A percentile compares a stretch with the other conserved stretches of the same genome.
These are phyloP conservation scores for Aurifilum marmelostoma DNA, from an alignment of 2,329 filamentous ascomycete species.

Conservation along the genomic window DNA sequence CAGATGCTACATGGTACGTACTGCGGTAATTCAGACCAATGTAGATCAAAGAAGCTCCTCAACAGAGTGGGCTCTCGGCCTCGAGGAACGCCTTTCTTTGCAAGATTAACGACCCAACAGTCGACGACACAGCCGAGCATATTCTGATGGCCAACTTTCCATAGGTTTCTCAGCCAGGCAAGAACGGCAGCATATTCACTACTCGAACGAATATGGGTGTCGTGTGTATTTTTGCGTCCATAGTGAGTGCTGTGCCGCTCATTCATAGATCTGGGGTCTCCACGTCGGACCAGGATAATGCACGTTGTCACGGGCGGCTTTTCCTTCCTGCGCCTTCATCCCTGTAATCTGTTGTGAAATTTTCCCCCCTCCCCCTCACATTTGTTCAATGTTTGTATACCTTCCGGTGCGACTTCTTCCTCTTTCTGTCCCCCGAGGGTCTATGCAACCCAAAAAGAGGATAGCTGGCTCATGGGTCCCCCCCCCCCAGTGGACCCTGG, in stretches of 20 bases:
- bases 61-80: background rate
- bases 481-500: background rate
- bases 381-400: too few species aligned
- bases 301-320: background rate
- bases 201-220: too few species aligned
- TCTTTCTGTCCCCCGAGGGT: background rate
- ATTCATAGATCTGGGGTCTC: background rate
- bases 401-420: too few species aligned
- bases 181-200: background rate
- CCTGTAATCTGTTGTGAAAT: background rate
- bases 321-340: background rate
- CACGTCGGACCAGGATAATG: background rate
- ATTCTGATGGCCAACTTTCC: background rate
- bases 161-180: background rate
- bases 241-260: background rate
- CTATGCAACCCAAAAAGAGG: background rate
- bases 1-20: background rate
- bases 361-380: too few species aligned
- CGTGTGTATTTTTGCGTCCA: background rate
- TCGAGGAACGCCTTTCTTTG: background rate
- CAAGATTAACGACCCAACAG: background rate
- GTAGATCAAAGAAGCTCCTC: background rate
- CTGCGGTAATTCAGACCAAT: too few species aligned
- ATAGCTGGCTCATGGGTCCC: background rate
- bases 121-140: background rate